These are phyloP conservation scores for Xylaria digitata DNA, from an alignment of 2,329 filamentous ascomycete species.

Conservation along the genomic window DNA sequence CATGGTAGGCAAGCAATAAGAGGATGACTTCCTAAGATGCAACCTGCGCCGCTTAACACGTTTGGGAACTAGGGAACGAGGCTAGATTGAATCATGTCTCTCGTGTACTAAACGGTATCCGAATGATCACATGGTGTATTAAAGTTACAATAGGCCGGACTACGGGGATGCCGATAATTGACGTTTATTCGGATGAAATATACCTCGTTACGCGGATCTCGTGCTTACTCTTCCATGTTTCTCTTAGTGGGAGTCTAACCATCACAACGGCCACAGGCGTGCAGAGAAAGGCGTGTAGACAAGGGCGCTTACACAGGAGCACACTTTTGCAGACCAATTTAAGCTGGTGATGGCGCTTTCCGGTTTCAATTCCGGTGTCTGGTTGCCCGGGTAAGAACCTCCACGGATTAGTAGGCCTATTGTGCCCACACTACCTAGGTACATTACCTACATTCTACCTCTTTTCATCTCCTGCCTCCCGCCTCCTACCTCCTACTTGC, in stretches of 20 bases:
- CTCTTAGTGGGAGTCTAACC: neutral
- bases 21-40: neutral
- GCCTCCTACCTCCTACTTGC: too few species aligned
- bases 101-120: neutral
- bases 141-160: neutral
- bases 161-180: neutral
- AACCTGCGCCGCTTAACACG: neutral
- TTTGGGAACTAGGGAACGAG: neutral
- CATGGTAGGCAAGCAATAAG: neutral
- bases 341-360: constrained; percentile 9
- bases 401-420: neutral
- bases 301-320: neutral
- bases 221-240: too few species aligned
- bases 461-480: too few species aligned
- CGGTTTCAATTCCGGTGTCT: neutral
- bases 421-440: neutral
- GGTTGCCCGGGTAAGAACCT: constrained; percentile 4
- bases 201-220: neutral
- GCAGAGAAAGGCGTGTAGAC: neutral
- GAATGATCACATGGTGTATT: neutral
- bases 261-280: neutral
- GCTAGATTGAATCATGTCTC: neutral
- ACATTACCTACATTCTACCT: neutral
- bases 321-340: too few species aligned
- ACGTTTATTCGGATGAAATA: neutral